phyloP scores from a whole-genome alignment of 352 stramenopile species.

The Globisporangium heterothallicum region DNA sequence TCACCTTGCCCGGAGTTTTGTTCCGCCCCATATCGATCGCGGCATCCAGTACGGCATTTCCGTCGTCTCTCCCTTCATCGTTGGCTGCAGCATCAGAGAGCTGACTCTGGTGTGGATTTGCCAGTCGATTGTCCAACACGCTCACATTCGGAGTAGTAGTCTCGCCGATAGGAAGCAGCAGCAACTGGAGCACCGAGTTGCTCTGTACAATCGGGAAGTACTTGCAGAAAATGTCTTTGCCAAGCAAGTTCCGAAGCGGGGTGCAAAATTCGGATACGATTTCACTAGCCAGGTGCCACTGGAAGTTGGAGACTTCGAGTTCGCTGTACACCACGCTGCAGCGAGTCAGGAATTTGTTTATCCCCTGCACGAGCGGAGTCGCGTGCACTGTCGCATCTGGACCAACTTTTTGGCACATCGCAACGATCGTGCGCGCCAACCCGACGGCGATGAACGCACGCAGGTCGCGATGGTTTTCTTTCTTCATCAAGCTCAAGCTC shows the following conservation, averaged over 20 bases:
- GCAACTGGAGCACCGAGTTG: slow-evolving; percentile 61
- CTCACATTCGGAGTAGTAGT: slow-evolving; percentile 3
- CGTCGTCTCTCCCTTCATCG: background rate
- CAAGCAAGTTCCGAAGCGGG: slow-evolving; percentile 47
- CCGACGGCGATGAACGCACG: slow-evolving; percentile 65
- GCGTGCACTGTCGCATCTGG: slow-evolving; percentile 34
- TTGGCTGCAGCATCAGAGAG: too few species aligned
- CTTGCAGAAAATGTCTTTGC: slow-evolving; percentile 43
- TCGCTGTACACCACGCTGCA: slow-evolving; percentile 69
- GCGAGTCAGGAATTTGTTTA: slow-evolving; percentile 60
- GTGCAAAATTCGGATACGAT: slow-evolving; percentile 64
- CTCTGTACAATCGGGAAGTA: slow-evolving; percentile 46
- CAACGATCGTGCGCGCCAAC: slow-evolving; percentile 52
- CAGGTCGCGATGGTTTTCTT: slow-evolving; percentile 37
- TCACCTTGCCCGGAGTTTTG: background rate
- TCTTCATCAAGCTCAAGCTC: slow-evolving; percentile 41
- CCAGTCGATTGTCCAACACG: slow-evolving; percentile 3
- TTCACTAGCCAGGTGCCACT: slow-evolving; percentile 72
- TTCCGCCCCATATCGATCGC: slow-evolving; percentile 2
- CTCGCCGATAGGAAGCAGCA: slow-evolving; percentile 48
- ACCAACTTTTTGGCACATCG: slow-evolving; percentile 58
- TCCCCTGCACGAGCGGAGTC: slow-evolving; percentile 27
- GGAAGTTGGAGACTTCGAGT: slow-evolving; percentile 73
- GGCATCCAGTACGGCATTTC: background rate
- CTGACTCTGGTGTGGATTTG: background rate